Conservation (phyloP, 768 basidiomycete species). For the Suillus americanus region DNA sequence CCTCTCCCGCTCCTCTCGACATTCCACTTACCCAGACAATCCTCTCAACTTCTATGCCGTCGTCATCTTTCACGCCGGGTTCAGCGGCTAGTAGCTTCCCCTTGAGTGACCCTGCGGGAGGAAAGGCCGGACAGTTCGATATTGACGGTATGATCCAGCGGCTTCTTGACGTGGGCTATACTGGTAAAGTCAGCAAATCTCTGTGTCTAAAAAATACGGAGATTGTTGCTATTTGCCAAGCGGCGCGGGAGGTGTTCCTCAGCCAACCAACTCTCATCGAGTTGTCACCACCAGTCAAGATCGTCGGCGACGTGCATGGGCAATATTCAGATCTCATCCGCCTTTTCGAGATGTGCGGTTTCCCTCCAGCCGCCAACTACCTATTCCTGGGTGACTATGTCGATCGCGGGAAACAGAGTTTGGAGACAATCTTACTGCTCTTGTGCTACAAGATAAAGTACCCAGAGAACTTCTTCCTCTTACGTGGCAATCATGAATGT, state of each 20-base stretch:
- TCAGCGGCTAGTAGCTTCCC: constrained; percentile 44
- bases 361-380: constrained; percentile 95
- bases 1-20: constrained; percentile 62
- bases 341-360: constrained; percentile 99
- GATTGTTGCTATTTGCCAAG: constrained; percentile 91
- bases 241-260: constrained; percentile 95
- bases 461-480: constrained; percentile 98
- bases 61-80: constrained; percentile 48
- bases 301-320: constrained; percentile 98
- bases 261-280: constrained; percentile 97
- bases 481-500: constrained; percentile 98
- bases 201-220: constrained; percentile 95
- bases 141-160: constrained; percentile 98
- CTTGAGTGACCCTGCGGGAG: constrained; percentile 37
- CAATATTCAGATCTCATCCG: constrained; percentile 99
- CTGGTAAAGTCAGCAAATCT: constrained; percentile 96
- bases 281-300: constrained; percentile 97
- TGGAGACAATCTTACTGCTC: constrained; percentile 95
- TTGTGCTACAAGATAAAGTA: constrained; percentile 99
- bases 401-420: constrained; percentile 96
- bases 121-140: constrained; percentile 72
- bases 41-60: constrained; percentile 64
- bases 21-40: constrained; percentile 84
- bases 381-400: constrained; percentile 99
- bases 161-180: constrained; percentile 94